Evolutionary conservation across 163 green algal species (phyloP), one percentile per base, ranked within the genome.

Genomic region (Volvox carteri): DNA sequence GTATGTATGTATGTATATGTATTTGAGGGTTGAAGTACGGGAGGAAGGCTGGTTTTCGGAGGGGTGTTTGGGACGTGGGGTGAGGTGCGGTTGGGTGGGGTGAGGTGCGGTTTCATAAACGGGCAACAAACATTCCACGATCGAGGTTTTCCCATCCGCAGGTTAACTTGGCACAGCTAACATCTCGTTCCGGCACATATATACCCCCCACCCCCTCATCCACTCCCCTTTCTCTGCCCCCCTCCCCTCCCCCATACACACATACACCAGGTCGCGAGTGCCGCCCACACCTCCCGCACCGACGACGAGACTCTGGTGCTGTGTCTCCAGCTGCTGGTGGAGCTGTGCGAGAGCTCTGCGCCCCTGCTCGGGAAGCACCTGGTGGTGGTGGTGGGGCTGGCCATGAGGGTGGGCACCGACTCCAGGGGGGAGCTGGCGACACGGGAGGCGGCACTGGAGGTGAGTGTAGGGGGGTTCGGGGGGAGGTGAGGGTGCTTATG

Each of bases 311-410:
- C 84, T 72, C 87, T 89, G 44, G 74, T 94, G 23, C 28, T 94
- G 68, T 90, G 91, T 14, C 95, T 95, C 85, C 87, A 93, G 86
- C 78, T 93, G 74, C 90, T 96, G 23, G 85, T 92, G 33, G 92
- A 92, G 48, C 89, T 96, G 56, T 88, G 93, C 0, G 90, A 94
- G 81, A 68, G 86, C 5, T 86, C 95, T 11, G 93, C 91, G 12
- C 93, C 93, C 30, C 86, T 97, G 80, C 70, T 97, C 54, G 73
- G 91, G 19, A 84, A 86, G 18, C 79, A 90, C 78, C 62, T 93
- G 90, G 62, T 75, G 48, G 88, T 68, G 46, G 86, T 94, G 62
- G 78, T 94, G 37, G 74, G 89, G 48, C 83, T 93, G 58, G 77
- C 78, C 42, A 86, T 92, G 52, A 75, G 75, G 12, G 87, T 94